phyloP scores from a whole-genome alignment of 2,329 filamentous ascomycete species.

The Paracoccidioides lutzii region DNA sequence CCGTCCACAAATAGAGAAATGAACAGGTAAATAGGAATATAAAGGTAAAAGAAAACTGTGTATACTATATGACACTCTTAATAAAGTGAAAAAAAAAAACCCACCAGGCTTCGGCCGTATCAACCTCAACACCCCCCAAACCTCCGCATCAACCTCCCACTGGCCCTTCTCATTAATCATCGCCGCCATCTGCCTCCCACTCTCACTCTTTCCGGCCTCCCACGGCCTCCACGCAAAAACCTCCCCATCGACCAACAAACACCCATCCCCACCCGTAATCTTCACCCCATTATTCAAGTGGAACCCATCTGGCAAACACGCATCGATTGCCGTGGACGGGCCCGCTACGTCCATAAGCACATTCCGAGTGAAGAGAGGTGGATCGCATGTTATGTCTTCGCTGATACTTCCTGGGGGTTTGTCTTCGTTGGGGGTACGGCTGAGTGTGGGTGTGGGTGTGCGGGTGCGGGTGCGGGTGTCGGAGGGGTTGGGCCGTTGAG shows the following conservation, averaged over 20 bases:
- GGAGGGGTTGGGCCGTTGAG: not conserved
- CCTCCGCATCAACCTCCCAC: conserved; percentile 58
- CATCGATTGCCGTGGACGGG: conserved; percentile 72
- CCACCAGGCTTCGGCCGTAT: conserved; percentile 82
- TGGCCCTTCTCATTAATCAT: conserved; percentile 67
- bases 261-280: conserved; percentile 55
- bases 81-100: conserved; percentile 20
- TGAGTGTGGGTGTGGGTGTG: not conserved
- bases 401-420: not conserved
- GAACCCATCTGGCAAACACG: conserved; percentile 73
- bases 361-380: conserved; percentile 61
- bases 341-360: conserved; percentile 62
- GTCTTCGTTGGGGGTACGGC: not conserved
- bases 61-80: no score
- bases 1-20: not conserved
- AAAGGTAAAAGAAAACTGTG: no score
- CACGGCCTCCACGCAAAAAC: conserved; percentile 84
- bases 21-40: not conserved
- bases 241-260: conserved; percentile 72
- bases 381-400: not conserved
- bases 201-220: conserved; percentile 32
- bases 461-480: conserved; percentile 19
- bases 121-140: conserved; percentile 62
- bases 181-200: conserved; percentile 22
- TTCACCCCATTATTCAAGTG: conserved; percentile 68